Evolutionary conservation across 23 red algal species (phyloP), one percentile per base, ranked within the genome.

Genomic region (Porphyridium purpureum): DNA sequence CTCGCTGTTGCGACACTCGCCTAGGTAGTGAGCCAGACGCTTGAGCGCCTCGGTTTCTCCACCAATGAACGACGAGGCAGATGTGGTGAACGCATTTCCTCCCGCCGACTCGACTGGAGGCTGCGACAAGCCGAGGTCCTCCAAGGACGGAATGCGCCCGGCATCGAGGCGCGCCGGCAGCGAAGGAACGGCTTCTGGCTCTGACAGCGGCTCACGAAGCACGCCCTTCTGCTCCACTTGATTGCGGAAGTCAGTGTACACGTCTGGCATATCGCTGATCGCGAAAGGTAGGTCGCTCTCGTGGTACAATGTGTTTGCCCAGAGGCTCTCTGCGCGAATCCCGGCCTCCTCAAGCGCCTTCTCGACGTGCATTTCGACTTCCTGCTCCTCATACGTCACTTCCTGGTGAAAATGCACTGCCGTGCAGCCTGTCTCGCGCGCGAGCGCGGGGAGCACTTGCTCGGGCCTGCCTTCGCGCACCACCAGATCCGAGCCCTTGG

Each of bases 271-370:
- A 21, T 80, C 33, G 25, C 69, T 49, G 35, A 98, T 31, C 24
- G 54, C 49, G 31, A 85, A 84, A 32, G 78, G 79, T 5, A 95
- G 57, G 33, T 84, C 72, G 4, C 69, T 64, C 20, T 59, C 33
- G 46, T 83, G 55, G 51, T 95, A 85, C 32, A 95, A 47, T 27
- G 57, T 85, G 64, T 95, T 95, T n/a, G 68, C 67, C 62, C 79
- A 85, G 21, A 95, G 68, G 3, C 60, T 32, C 24, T 41, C 42
- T n/a, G 82, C 40, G 14, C 57, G 33, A 4, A 95, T 64, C 7
- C 73, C 60, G 5, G 62, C 72, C 4, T 24, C 36, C 63, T 76
- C 29, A 8, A 84, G 66, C 22, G 66, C 73, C 23, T 74, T 24
- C 19, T 21, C 36, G 1, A 81, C 55, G 29, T 26, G 42, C 8